These are phyloP conservation scores for Aphanomyces astaci DNA, from an alignment of 352 stramenopile genomes.

Conservation along the genomic window DNA sequence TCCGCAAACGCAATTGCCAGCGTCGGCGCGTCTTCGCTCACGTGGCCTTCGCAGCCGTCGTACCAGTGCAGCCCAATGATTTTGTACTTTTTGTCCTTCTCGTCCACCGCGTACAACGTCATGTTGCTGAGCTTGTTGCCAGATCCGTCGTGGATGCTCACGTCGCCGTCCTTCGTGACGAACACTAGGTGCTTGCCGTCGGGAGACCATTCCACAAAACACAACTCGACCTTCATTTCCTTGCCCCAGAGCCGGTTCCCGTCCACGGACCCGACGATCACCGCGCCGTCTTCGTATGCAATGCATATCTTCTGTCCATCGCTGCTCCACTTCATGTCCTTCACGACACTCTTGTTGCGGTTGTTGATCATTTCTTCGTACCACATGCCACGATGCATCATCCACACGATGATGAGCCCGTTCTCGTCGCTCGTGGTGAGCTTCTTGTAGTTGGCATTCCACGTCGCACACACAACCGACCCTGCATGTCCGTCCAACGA, in stretches of 20 bases:
- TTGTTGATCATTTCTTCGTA: constrained; percentile 98
- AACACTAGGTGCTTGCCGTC: constrained; percentile 86
- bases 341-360: constrained; percentile 90
- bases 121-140: constrained; percentile 81
- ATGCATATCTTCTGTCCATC: constrained; percentile 94
- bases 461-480: constrained; percentile 85
- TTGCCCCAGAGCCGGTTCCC: constrained; percentile 92
- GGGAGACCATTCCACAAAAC: constrained; percentile 90
- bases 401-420: constrained; percentile 94
- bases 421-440: constrained; percentile 93
- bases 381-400: constrained; percentile 90
- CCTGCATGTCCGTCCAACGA: constrained; percentile 90
- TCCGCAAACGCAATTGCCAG: constrained; percentile 88
- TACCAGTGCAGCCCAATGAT: constrained; percentile 82
- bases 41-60: constrained; percentile 81
- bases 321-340: constrained; percentile 92
- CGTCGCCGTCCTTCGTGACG: constrained; percentile 73
- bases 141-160: constrained; percentile 80
- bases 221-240: constrained; percentile 87
- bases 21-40: constrained; percentile 80
- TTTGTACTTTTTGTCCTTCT: constrained; percentile 42
- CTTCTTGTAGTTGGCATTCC: constrained; percentile 92
- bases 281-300: constrained; percentile 89
- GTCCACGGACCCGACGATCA: constrained; percentile 92
- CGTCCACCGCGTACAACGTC: constrained; percentile 67